Evolutionary conservation across 257 asterid species (phyloP).

Genomic region (Lycium ferocissimum): DNA sequence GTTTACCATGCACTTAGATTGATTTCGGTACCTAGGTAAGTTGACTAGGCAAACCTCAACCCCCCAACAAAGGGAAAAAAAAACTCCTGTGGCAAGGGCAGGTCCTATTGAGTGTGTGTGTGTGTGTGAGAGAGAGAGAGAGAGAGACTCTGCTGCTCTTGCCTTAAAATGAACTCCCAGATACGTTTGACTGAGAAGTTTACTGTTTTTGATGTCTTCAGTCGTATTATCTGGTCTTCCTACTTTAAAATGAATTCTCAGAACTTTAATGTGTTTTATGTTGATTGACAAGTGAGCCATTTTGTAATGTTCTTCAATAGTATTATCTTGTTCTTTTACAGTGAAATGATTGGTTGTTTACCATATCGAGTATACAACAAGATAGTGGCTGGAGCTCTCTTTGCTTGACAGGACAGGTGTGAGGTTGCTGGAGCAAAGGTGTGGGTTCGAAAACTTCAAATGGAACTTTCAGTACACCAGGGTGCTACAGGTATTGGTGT

Average conservation of each 20-base stretch:
- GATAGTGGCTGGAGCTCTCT: slow-evolving; percentile 50
- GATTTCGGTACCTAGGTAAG: neutral
- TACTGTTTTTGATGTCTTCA: neutral
- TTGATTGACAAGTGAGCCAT: neutral
- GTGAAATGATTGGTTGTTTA: slow-evolving; percentile 48
- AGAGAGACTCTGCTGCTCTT: slow-evolving; percentile 14
- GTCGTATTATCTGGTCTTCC: neutral
- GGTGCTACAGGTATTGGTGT: slow-evolving; percentile 51
- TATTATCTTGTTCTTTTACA: slow-evolving; percentile 42
- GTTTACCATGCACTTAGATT: slow-evolving; percentile 1
- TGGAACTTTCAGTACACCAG: slow-evolving; percentile 43
- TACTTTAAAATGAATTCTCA: neutral
- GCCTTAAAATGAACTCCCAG: neutral
- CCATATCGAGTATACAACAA: slow-evolving; percentile 49
- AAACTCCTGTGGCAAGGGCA: neutral
- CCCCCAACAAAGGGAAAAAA: neutral
- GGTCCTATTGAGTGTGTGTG: neutral
- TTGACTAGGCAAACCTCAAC: neutral
- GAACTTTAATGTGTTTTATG: neutral
- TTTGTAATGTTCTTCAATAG: slow-evolving; percentile 27
- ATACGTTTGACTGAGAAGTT: neutral
- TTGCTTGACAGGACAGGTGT: slow-evolving; percentile 45
- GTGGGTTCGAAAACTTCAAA: slow-evolving; percentile 44
- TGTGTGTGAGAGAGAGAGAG: too few relatives aligned
- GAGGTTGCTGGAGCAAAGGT: slow-evolving; percentile 44